These are phyloP conservation scores for Mallotus japonicus DNA, from an alignment of 441 rosid genomes.

Conservation along the genomic window DNA sequence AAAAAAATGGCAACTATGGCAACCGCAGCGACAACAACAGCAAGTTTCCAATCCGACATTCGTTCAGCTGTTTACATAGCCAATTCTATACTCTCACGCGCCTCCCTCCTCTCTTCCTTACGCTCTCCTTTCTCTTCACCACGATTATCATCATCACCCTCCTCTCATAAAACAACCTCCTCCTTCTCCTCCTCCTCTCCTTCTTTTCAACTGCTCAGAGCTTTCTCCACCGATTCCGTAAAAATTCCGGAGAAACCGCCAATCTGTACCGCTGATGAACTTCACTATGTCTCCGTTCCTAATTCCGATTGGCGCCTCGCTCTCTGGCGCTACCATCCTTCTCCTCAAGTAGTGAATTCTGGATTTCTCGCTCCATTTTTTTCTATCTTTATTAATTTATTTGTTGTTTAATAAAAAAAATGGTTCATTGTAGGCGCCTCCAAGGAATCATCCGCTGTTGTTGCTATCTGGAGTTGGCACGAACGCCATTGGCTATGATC, in stretches of 20 bases:
- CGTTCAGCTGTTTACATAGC: conserved; percentile 49
- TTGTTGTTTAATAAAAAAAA: not conserved
- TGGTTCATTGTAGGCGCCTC: conserved; percentile 48
- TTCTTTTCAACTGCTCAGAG: conserved; percentile 32
- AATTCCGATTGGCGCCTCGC: conserved; percentile 88
- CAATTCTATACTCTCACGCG: conserved; percentile 14
- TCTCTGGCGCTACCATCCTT: conserved; percentile 89
- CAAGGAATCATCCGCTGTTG: conserved; percentile 83
- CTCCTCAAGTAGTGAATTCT: conserved; percentile 49
- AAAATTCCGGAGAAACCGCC: conserved; percentile 59
- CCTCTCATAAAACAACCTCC: not conserved
- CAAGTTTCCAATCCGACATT: conserved; percentile 43
- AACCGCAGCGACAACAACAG: conserved; percentile 13
- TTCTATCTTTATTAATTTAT: not conserved
- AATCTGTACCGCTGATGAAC: conserved; percentile 82
- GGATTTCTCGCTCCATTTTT: not conserved
- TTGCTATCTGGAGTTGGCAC: conserved; percentile 92
- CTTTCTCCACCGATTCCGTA: conserved; percentile 46
- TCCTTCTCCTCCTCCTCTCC: conserved; percentile 5
- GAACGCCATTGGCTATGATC: conserved; percentile 93
- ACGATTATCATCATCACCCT: not conserved
- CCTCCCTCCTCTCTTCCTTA: conserved; percentile 6
- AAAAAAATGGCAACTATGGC: not conserved
- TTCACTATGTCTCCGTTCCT: conserved; percentile 70
- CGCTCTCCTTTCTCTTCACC: conserved; percentile 19